Percentiles rank a stretch among this genome's conserved stretches.
Conservation (phyloP, 208 protist genomes). For the Wallacemonas rigidus region DNA sequence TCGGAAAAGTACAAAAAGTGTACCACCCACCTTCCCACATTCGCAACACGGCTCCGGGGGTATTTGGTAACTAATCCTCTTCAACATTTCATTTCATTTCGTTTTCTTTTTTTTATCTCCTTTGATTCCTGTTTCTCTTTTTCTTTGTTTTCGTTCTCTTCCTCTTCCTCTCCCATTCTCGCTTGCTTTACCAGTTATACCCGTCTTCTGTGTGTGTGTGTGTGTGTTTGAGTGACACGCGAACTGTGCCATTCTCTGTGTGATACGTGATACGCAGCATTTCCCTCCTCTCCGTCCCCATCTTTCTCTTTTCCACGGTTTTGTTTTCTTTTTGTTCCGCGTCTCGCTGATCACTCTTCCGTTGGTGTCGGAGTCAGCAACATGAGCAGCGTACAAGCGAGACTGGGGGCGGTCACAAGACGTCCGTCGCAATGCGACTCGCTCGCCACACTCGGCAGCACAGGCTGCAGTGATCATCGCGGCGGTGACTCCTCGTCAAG, state of each 20-base stretch:
- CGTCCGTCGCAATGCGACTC: background rate
- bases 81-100: background rate
- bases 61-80: background rate
- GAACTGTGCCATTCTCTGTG: too few relatives aligned
- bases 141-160: background rate
- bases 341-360: background rate
- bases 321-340: conserved; percentile 3
- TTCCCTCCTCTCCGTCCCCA: background rate
- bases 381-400: background rate
- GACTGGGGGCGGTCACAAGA: background rate
- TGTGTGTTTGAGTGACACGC: too few relatives aligned
- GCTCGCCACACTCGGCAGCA: background rate
- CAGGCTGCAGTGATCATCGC: background rate
- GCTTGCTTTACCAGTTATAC: too few relatives aligned
- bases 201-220: background rate
- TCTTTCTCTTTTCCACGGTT: background rate
- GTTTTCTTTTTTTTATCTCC: background rate
- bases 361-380: too few relatives aligned
- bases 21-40: too few relatives aligned
- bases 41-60: too few relatives aligned
- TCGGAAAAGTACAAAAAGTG: too few relatives aligned
- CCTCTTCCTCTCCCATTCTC: background rate
- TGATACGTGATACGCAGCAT: too few relatives aligned
- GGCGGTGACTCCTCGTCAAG: background rate
- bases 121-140: background rate